These are phyloP conservation scores for Tuber microsphaerosporum DNA, from an alignment of 495 filamentous ascomycete species.

Conservation along the genomic window DNA sequence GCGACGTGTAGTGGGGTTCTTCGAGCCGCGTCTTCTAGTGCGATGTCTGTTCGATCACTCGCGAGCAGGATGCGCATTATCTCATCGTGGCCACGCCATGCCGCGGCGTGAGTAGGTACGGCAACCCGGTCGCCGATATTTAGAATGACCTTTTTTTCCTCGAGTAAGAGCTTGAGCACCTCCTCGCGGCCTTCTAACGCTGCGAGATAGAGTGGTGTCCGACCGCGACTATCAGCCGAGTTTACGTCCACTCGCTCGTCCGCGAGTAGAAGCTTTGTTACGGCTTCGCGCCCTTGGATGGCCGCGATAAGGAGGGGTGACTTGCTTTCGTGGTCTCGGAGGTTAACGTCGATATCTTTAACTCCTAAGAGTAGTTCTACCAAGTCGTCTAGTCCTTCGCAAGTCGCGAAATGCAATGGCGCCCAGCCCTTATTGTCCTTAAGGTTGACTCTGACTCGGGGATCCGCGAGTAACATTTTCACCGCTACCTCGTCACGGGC, in stretches of 20 bases:
- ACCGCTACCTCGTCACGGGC: not conserved
- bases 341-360: not conserved
- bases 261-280: conserved; percentile 11
- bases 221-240: not conserved
- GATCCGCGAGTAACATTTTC: not conserved
- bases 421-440: not conserved
- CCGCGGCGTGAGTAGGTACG: not conserved
- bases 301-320: not conserved
- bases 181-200: not conserved
- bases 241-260: conserved; percentile 6
- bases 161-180: not conserved
- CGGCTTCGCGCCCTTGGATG: conserved; percentile 1
- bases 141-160: not conserved
- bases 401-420: not conserved
- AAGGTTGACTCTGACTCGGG: not conserved
- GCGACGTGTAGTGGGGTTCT: conserved; percentile 9
- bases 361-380: conserved; percentile 1
- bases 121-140: not conserved
- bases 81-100: not conserved
- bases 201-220: conserved; percentile 3
- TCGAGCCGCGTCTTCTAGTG: not conserved
- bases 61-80: not conserved
- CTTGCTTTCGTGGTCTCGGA: conserved; percentile 1
- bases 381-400: not conserved
- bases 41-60: conserved; percentile 6